A percentile compares a stretch with the other conserved stretches of the same genome.
Evolutionary conservation across 495 filamentous ascomycete species (phyloP).

Genomic region (Sordaria brevicollis): DNA sequence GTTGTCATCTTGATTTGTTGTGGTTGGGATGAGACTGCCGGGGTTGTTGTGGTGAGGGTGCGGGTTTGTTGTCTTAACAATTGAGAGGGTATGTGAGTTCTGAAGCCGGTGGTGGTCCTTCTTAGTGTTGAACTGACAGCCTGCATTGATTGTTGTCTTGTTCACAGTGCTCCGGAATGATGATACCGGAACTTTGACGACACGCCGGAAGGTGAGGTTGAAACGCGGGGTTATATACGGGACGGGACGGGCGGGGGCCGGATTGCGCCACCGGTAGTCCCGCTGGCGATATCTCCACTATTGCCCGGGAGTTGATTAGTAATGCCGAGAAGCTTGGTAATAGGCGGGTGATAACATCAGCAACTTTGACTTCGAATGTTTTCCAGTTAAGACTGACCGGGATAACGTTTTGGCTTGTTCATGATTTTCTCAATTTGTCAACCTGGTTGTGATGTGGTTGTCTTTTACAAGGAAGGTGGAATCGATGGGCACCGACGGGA

Average conservation of each 20-base stretch:
- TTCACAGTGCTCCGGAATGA: no score
- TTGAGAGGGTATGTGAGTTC: background rate
- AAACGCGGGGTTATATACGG: background rate
- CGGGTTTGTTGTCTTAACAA: background rate
- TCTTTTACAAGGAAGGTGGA: no score
- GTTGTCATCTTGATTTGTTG: conserved; percentile 12
- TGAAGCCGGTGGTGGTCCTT: background rate
- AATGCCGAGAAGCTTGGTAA: background rate
- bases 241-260: background rate
- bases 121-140: background rate
- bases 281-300: background rate
- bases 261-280: background rate
- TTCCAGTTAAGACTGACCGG: background rate
- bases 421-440: background rate
- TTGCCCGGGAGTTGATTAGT: background rate
- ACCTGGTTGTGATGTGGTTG: background rate
- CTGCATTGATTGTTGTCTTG: background rate
- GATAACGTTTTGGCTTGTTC: background rate
- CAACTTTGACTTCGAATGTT: background rate
- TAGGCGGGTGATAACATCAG: background rate
- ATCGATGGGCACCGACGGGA: no score
- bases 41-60: background rate
- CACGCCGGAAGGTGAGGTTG: background rate
- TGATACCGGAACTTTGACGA: background rate
- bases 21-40: no score